phyloP scores from a whole-genome alignment of 257 asterid species.

The Coffea canephora region DNA sequence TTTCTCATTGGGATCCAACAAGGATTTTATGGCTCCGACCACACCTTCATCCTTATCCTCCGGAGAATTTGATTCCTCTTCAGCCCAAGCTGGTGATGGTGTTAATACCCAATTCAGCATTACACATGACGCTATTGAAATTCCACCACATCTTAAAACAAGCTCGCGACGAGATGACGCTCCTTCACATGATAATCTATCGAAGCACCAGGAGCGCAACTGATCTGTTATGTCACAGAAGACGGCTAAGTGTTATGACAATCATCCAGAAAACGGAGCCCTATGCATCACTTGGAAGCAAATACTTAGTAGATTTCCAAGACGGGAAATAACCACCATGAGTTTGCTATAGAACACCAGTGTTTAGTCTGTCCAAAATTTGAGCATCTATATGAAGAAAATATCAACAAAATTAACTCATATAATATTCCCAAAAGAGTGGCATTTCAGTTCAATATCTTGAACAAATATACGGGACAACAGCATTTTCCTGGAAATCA shows the following conservation, averaged over 20 bases:
- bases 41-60: conserved; percentile 52
- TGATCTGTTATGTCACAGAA: conserved; percentile 32
- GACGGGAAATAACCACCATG: not conserved
- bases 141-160: conserved; percentile 34
- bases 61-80: conserved; percentile 34
- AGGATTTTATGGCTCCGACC: conserved; percentile 58
- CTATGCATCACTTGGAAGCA: not conserved
- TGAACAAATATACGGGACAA: not conserved
- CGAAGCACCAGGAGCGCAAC: conserved; percentile 30
- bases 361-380: not conserved
- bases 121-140: conserved; percentile 34
- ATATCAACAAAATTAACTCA: not conserved
- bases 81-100: conserved; percentile 49
- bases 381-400: not conserved
- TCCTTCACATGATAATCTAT: conserved; percentile 26
- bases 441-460: not conserved
- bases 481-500: not conserved
- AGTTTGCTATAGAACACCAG: not conserved
- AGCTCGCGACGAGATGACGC: conserved; percentile 45
- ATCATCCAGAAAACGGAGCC: not conserved
- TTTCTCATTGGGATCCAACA: conserved; percentile 85
- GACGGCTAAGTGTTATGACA: not conserved
- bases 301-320: no score
- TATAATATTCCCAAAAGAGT: not conserved
- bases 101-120: conserved; percentile 25